These are phyloP conservation scores for Penicillium flavigenum DNA, from an alignment of 495 filamentous ascomycete species.

Conservation along the genomic window DNA sequence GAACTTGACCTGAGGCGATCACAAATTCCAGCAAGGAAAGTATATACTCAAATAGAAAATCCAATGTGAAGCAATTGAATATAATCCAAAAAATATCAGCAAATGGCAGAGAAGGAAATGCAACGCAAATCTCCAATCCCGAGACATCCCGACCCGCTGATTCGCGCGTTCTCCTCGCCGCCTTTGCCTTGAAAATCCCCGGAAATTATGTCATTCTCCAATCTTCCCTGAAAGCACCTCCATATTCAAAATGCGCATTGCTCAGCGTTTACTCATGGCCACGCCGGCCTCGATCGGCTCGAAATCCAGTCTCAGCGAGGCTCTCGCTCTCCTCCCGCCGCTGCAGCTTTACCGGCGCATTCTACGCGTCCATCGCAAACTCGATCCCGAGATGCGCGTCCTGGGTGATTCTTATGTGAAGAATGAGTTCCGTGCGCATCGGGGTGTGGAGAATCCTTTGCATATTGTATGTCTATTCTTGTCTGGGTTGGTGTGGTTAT, in stretches of 20 bases:
- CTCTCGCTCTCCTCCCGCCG: slow-evolving; percentile 81
- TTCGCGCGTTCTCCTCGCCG: slow-evolving; percentile 25
- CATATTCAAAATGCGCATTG: slow-evolving; percentile 31
- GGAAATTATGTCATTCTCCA: slow-evolving; percentile 34
- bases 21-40: background rate
- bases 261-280: slow-evolving; percentile 45
- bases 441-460: slow-evolving; percentile 80
- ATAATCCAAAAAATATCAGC: slow-evolving; percentile 1
- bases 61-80: background rate
- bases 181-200: slow-evolving; percentile 25
- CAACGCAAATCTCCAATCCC: slow-evolving; percentile 2
- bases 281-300: slow-evolving; percentile 48
- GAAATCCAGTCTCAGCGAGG: slow-evolving; percentile 53
- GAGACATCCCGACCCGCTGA: slow-evolving; percentile 16
- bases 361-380: slow-evolving; percentile 79
- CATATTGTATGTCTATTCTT: slow-evolving; percentile 66
- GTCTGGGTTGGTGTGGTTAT: background rate
- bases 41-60: background rate
- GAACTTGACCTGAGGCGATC: background rate
- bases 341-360: slow-evolving; percentile 86
- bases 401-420: slow-evolving; percentile 91
- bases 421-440: slow-evolving; percentile 82
- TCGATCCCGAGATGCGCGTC: slow-evolving; percentile 71
- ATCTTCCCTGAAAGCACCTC: slow-evolving; percentile 11
- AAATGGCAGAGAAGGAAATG: background rate